Evolutionary conservation across 495 filamentous ascomycete genomes (phyloP).

Genomic region (Cladorrhinum samala): DNA sequence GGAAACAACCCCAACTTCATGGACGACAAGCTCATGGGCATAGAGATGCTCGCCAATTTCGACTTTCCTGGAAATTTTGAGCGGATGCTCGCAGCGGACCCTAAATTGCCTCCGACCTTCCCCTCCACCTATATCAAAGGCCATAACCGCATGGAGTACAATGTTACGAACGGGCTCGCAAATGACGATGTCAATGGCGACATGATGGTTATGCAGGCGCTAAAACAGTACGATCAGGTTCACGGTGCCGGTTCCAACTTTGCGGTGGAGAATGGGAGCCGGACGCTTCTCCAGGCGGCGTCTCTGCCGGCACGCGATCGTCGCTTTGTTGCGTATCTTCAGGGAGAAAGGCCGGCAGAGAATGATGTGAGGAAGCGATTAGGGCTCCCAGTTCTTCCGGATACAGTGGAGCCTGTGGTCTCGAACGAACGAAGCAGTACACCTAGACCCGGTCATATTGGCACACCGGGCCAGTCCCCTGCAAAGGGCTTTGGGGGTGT

Average conservation of each 20-base stretch:
- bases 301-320: slow-evolving; percentile 30
- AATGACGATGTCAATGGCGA: slow-evolving; percentile 56
- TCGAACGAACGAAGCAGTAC: slow-evolving; percentile 18
- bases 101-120: slow-evolving; percentile 58
- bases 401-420: slow-evolving; percentile 23
- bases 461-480: slow-evolving; percentile 24
- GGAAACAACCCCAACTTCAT: slow-evolving; percentile 50
- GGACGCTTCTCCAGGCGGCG: slow-evolving; percentile 38
- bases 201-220: slow-evolving; percentile 49
- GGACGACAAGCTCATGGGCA: slow-evolving; percentile 45
- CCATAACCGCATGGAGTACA: slow-evolving; percentile 39
- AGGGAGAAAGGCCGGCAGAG: slow-evolving; percentile 38
- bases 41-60: slow-evolving; percentile 60
- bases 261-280: slow-evolving; percentile 36
- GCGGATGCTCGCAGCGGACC: slow-evolving; percentile 37
- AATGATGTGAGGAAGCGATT: slow-evolving; percentile 37
- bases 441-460: slow-evolving; percentile 23
- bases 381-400: slow-evolving; percentile 30
- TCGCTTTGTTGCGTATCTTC: slow-evolving; percentile 34
- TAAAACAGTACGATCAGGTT: slow-evolving; percentile 37
- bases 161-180: slow-evolving; percentile 46
- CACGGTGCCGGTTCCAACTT: slow-evolving; percentile 41
- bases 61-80: slow-evolving; percentile 52
- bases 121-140: slow-evolving; percentile 45
- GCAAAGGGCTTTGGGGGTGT: slow-evolving; percentile 29